Percentiles rank a stretch among this genome's conserved stretches.
Conservation (phyloP, 768 basidiomycete species). For the Podaxis sp. region DNA sequence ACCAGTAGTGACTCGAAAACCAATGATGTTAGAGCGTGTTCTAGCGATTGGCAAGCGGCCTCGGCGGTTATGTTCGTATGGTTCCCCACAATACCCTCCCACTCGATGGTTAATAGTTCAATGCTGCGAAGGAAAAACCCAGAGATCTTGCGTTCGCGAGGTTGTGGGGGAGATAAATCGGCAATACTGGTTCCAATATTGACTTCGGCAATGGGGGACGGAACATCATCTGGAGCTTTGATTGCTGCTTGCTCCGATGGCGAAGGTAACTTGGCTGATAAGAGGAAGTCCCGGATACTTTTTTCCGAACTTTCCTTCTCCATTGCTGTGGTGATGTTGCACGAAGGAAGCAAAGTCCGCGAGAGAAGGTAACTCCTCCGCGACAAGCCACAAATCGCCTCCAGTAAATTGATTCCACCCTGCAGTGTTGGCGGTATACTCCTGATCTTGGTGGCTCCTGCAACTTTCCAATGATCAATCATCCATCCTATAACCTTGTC, state of each 20-base stretch:
- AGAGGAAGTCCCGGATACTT: slow-evolving; percentile 65
- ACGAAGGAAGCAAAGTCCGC: slow-evolving; percentile 63
- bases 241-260: slow-evolving; percentile 16
- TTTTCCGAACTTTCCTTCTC: slow-evolving; percentile 52
- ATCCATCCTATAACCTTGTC: slow-evolving; percentile 86
- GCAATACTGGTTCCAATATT: slow-evolving; percentile 4
- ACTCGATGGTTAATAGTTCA: slow-evolving; percentile 43
- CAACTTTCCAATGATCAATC: slow-evolving; percentile 59
- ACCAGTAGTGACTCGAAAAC: slow-evolving; percentile 64
- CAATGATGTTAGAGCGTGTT: slow-evolving; percentile 62
- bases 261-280: slow-evolving; percentile 58
- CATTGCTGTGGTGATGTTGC: slow-evolving; percentile 55
- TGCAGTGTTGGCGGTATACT: slow-evolving; percentile 44
- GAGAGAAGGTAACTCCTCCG: slow-evolving; percentile 41
- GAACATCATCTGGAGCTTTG: background rate
- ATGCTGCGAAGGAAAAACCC: slow-evolving; percentile 60
- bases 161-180: slow-evolving; percentile 42
- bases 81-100: slow-evolving; percentile 33
- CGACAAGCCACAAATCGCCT: slow-evolving; percentile 55
- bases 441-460: slow-evolving; percentile 23
- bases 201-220: background rate
- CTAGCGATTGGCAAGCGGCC: slow-evolving; percentile 60
- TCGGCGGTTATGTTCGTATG: slow-evolving; percentile 50
- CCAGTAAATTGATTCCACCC: slow-evolving; percentile 63
- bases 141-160: slow-evolving; percentile 59